phyloP scores from a whole-genome alignment of 2,329 filamentous ascomycete genomes.

The Claviceps sp. region DNA sequence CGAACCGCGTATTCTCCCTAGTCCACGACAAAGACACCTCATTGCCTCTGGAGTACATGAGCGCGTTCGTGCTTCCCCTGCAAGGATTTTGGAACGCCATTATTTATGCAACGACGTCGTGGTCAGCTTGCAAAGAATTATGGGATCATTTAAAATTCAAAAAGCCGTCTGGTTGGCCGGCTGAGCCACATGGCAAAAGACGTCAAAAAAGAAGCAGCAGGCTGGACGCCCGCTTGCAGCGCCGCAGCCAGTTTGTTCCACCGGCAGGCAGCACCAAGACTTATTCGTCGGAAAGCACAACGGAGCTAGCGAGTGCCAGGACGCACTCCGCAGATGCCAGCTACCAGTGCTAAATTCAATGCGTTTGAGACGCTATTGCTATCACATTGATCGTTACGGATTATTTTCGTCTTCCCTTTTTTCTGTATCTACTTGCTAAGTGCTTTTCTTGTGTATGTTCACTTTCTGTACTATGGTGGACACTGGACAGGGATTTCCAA shows the following conservation, averaged over 20 bases:
- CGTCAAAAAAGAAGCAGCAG: background rate
- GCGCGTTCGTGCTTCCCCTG: slow-evolving; percentile 61
- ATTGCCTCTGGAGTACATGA: slow-evolving; percentile 52
- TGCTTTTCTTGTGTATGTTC: background rate
- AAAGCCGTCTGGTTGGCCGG: slow-evolving; percentile 17
- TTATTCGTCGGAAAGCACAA: slow-evolving; percentile 38
- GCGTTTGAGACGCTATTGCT: background rate
- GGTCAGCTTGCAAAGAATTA: slow-evolving; percentile 44
- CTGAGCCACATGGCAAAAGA: slow-evolving; percentile 20
- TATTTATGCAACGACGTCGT: slow-evolving; percentile 62
- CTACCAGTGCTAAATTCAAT: background rate
- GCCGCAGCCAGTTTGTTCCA: slow-evolving; percentile 17
- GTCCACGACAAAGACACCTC: slow-evolving; percentile 38
- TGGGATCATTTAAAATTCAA: slow-evolving; percentile 22
- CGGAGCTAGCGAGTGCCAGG: slow-evolving; percentile 30
- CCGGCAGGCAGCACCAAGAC: slow-evolving; percentile 17
- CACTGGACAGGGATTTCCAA: background rate
- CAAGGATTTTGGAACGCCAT: slow-evolving; percentile 78
- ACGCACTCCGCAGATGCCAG: slow-evolving; percentile 22
- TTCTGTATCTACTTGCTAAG: background rate
- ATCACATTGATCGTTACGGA: background rate
- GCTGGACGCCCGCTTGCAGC: background rate
- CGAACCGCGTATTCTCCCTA: slow-evolving; percentile 63
- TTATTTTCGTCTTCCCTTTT: background rate
- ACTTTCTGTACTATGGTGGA: no score